These are phyloP conservation scores for Blastobotrys buckinghamii DNA, from an alignment of 1,139 yeast genomes.

Conservation along the genomic window DNA sequence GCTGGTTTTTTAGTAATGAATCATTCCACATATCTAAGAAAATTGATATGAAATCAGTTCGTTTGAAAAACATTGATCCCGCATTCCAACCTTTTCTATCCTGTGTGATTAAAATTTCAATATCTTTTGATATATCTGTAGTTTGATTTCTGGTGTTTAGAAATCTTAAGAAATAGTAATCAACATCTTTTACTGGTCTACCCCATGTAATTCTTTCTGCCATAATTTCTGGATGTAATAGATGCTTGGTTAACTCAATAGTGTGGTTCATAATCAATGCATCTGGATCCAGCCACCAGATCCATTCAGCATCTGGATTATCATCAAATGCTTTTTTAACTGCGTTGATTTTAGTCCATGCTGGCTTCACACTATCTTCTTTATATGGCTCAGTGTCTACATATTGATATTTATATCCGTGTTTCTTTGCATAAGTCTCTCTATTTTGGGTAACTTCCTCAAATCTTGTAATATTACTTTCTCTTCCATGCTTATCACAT, in stretches of 20 bases:
- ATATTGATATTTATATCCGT: slow-evolving; percentile 29
- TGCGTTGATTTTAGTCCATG: slow-evolving; percentile 31
- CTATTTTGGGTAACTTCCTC: slow-evolving; percentile 27
- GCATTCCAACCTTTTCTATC: slow-evolving; percentile 32
- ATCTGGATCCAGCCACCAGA: slow-evolving; percentile 35
- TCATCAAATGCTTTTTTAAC: slow-evolving; percentile 26
- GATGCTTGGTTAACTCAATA: slow-evolving; percentile 27
- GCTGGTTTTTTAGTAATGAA: slow-evolving; percentile 3
- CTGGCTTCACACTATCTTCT: slow-evolving; percentile 18
- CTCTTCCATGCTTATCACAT: slow-evolving; percentile 20
- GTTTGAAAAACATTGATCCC: slow-evolving; percentile 33
- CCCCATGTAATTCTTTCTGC: slow-evolving; percentile 19
- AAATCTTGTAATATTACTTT: slow-evolving; percentile 20
- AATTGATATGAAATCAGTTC: slow-evolving; percentile 26
- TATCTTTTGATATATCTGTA: no score
- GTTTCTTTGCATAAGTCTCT: slow-evolving; percentile 29
- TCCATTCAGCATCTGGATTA: slow-evolving; percentile 32
- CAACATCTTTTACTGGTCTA: slow-evolving; percentile 19
- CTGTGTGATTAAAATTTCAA: slow-evolving; percentile 25
- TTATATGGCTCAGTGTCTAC: slow-evolving; percentile 23
- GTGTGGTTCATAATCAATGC: slow-evolving; percentile 30
- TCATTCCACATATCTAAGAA: slow-evolving; percentile 8
- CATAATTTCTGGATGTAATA: slow-evolving; percentile 23
- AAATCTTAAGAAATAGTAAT: no score
- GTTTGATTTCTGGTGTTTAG: no score